Evolutionary conservation across 2,329 filamentous ascomycete genomes (phyloP), one percentile per base, ranked within the genome.

Genomic region (Diaporthe ampelina): DNA sequence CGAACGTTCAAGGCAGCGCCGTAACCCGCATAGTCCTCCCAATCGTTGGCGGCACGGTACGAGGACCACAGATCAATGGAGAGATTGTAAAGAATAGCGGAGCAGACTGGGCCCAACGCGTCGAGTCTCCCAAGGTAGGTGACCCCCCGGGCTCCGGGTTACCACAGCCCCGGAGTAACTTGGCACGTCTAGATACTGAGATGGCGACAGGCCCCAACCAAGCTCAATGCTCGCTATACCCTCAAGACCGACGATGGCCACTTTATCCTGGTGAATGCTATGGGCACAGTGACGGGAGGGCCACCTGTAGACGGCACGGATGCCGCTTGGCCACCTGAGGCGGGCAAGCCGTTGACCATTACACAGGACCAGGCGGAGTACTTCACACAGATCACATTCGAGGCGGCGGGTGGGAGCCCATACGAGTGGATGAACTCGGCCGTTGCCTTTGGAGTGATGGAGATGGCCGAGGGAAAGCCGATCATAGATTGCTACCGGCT

Each of bases 401-500:
- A 78, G 63, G 78, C 78, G 10, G 72, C 76, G 8, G 76, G 78
- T 7, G 43, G 67, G 1, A 76, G 77, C 40, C 72, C 72, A 0
- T 78, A 78, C 13, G 70, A 56, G 35, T 78, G 78, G 78, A 76
- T 79, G 76, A 79, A 79, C 52, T 72, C 75, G 13, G 71, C 76
- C 0, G 73, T 78, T 6, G 76, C 77, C 0, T 15, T 79, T 19
- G 78, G 77, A 2, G 76, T 76, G 3, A 78, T 78, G 78, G 73
- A 68, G 10, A 78, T 78, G 77, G 76, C 73, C 26, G 72, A 78
- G 24, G 77, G 75, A 10, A 72, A 57, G 61, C 76, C 77, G 10
- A 68, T 78, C 13, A 78, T 79, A 37, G 77, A 79, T 32, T 78
- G 77, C 29, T 79, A 78, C 29, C 74, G 77, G 11, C 43, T 79